Conservation (phyloP, 257 asterid genomes). For the Capsicum pubescens region DNA sequence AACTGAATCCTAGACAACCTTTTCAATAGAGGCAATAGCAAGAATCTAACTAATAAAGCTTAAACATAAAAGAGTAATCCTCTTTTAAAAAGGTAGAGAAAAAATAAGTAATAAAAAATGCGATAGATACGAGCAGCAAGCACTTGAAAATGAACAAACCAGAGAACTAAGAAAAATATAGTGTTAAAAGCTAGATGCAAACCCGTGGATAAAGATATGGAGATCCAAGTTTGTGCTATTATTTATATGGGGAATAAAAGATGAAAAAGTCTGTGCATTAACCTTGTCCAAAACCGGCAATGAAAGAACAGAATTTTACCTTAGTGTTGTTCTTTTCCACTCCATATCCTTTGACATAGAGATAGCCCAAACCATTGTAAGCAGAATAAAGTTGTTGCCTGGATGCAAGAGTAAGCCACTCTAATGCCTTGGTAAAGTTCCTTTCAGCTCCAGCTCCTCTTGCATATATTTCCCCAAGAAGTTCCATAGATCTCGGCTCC, state of each 20-base stretch:
- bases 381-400: constrained; percentile 89
- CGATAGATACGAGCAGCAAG: background rate
- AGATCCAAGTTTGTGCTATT: background rate
- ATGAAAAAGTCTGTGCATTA: background rate
- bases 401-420: constrained; percentile 95
- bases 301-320: constrained; percentile 47
- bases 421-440: constrained; percentile 90
- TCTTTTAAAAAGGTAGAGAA: background rate
- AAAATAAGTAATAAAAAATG: background rate
- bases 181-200: constrained; percentile 17
- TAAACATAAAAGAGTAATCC: constrained; percentile 7
- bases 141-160: constrained; percentile 11
- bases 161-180: background rate
- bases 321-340: constrained; percentile 88
- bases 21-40: background rate
- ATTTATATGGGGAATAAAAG: background rate
- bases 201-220: constrained; percentile 26
- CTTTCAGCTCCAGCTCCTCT: constrained; percentile 97
- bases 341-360: constrained; percentile 93
- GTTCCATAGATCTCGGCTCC: constrained; percentile 97
- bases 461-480: constrained; percentile 97
- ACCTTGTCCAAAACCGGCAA: constrained; percentile 20
- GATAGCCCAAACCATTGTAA: constrained; percentile 97
- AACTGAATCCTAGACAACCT: background rate
- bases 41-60: constrained; percentile 7